Percentiles rank a stretch among this genome's conserved stretches.
Conservation (phyloP, 2,329 filamentous ascomycete genomes). For the Cylindrodendrum hubeiense region DNA sequence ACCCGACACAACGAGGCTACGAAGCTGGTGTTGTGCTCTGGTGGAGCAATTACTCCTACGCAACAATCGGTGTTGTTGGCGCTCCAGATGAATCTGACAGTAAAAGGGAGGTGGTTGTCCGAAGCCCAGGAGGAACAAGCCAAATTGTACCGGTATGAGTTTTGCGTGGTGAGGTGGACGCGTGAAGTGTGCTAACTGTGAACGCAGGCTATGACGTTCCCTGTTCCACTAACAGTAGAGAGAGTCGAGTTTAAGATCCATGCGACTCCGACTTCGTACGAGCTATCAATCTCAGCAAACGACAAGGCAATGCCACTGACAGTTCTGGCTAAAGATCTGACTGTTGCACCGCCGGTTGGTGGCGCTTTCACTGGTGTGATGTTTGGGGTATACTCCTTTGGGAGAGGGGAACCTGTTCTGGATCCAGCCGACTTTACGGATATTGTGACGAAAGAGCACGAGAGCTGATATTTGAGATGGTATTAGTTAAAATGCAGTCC, state of each 20-base stretch:
- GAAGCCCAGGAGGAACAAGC: constrained; percentile 7
- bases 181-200: background rate
- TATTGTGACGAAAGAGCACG: background rate
- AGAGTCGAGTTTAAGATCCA: constrained; percentile 7
- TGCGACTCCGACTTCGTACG: constrained; percentile 14
- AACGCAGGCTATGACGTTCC: background rate
- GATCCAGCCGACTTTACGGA: constrained; percentile 34
- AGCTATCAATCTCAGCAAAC: background rate
- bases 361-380: constrained; percentile 38
- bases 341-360: constrained; percentile 32
- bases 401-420: constrained; percentile 35
- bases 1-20: constrained; percentile 54
- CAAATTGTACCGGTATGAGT: constrained; percentile 27
- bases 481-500: too few species aligned
- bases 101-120: constrained; percentile 1
- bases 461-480: too few species aligned
- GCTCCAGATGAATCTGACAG: background rate
- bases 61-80: constrained; percentile 43
- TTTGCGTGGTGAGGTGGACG: background rate
- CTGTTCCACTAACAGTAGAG: background rate
- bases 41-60: constrained; percentile 62
- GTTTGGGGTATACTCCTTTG: constrained; percentile 41
- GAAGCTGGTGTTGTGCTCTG: constrained; percentile 68
- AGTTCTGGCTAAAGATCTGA: constrained; percentile 20
- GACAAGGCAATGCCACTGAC: background rate